Evolutionary conservation across 2,329 filamentous ascomycete genomes (phyloP).

Genomic region (Sarocladium kiliense): DNA sequence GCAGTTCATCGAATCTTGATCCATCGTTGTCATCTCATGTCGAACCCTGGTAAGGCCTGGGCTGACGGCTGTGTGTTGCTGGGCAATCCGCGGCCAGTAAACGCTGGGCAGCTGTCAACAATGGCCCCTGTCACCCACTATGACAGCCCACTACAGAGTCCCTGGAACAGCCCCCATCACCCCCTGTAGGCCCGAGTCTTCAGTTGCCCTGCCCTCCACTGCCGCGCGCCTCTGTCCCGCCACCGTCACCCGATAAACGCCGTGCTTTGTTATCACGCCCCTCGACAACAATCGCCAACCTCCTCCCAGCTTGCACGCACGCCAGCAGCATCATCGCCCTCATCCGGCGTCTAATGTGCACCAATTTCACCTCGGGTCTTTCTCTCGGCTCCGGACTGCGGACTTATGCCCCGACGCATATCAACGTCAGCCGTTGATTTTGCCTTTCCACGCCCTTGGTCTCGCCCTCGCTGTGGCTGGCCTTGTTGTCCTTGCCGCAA

Average conservation of each 20-base stretch:
- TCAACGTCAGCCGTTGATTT: background rate
- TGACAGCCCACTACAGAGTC: background rate
- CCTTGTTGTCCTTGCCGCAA: slow-evolving; percentile 4
- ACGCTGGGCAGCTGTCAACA: background rate
- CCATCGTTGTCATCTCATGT: no score
- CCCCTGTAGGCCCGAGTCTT: background rate
- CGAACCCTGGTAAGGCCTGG: no score
- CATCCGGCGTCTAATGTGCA: background rate
- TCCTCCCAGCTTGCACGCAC: background rate
- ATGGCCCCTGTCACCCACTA: background rate
- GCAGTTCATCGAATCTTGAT: no score
- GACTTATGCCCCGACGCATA: background rate
- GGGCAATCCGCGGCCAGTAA: slow-evolving; percentile 2
- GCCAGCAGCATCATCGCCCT: background rate
- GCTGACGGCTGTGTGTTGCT: background rate
- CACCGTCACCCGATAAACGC: background rate
- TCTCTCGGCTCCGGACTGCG: background rate
- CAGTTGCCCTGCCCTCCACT: background rate
- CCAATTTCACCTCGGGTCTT: background rate
- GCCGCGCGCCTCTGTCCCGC: slow-evolving; percentile 1
- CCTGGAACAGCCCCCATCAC: background rate
- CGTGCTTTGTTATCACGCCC: slow-evolving; percentile 5
- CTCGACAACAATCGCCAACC: slow-evolving; percentile 8
- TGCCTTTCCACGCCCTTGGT: background rate
- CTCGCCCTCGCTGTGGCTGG: slow-evolving; percentile 4